Conservation (phyloP, 768 basidiomycete genomes). For the Suillus americanus region DNA sequence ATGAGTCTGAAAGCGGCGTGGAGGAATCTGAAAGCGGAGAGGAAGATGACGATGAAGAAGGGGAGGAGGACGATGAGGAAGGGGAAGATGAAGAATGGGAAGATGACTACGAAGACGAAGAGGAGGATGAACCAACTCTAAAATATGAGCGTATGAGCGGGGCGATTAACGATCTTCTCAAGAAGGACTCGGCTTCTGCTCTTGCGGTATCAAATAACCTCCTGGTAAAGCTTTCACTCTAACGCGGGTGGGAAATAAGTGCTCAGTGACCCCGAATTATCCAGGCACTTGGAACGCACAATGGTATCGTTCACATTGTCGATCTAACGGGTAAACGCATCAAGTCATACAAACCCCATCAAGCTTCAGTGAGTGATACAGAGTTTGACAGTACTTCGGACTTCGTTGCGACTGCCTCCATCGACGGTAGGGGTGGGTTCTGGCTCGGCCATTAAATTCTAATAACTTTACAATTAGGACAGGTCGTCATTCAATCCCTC, state of each 20-base stretch:
- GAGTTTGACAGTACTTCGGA: constrained; percentile 82
- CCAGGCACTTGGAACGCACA: constrained; percentile 90
- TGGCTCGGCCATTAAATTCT: not conserved
- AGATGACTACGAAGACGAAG: constrained; percentile 59
- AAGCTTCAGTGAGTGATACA: constrained; percentile 84
- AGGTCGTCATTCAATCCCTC: constrained; percentile 84
- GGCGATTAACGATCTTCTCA: constrained; percentile 69
- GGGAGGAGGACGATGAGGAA: constrained; percentile 22
- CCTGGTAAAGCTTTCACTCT: constrained; percentile 46
- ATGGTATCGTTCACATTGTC: constrained; percentile 87
- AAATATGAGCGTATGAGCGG: constrained; percentile 88
- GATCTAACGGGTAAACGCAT: constrained; percentile 76
- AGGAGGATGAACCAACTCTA: constrained; percentile 88
- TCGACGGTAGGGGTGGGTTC: constrained; percentile 71
- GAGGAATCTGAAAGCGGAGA: not conserved
- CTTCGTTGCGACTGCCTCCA: constrained; percentile 88
- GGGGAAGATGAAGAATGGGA: constrained; percentile 37
- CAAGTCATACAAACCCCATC: constrained; percentile 89
- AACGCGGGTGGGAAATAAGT: not conserved
- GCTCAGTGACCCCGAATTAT: not conserved
- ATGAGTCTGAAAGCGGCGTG: constrained; percentile 6
- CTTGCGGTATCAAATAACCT: constrained; percentile 71
- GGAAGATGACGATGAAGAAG: constrained; percentile 10
- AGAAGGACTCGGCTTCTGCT: constrained; percentile 88
- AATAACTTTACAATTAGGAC: constrained; percentile 51